Percentiles rank a stretch among this genome's conserved stretches.
Evolutionary conservation across 1,284 basidiomycete species (phyloP).

Genomic region (Sutorius eximius): DNA sequence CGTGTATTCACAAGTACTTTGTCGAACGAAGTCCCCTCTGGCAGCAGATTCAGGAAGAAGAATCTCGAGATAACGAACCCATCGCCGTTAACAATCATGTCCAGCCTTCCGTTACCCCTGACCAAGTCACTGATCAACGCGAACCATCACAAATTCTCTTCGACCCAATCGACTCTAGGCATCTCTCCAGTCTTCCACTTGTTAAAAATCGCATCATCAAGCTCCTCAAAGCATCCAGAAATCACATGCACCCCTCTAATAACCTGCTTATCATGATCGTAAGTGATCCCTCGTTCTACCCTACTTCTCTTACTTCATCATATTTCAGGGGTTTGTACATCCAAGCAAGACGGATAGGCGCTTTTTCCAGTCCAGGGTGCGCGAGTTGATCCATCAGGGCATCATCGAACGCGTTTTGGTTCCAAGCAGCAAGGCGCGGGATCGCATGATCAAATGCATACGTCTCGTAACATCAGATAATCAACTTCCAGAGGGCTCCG

Average conservation of each 20-base stretch:
- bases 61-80: conserved; percentile 43
- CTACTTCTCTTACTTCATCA: conserved; percentile 6
- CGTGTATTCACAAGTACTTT: conserved; percentile 77
- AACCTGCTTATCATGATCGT: conserved; percentile 73
- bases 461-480: conserved; percentile 49
- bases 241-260: conserved; percentile 64
- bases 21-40: conserved; percentile 69
- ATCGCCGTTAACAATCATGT: conserved; percentile 23
- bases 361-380: conserved; percentile 71
- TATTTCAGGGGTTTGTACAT: conserved; percentile 63
- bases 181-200: conserved; percentile 70
- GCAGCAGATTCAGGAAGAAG: conserved; percentile 71
- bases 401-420: conserved; percentile 72
- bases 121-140: conserved; percentile 30
- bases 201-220: conserved; percentile 66
- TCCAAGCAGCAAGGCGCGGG: conserved; percentile 49
- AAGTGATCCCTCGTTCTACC: conserved; percentile 28
- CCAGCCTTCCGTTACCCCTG: conserved; percentile 30
- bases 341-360: conserved; percentile 73
- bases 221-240: conserved; percentile 64
- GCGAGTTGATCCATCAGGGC: conserved; percentile 67
- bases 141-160: conserved; percentile 46
- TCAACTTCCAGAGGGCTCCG: conserved; percentile 36
- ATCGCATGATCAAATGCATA: conserved; percentile 57
- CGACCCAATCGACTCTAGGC: conserved; percentile 70